These are phyloP conservation scores for Fonsecaea pedrosoi DNA, from an alignment of 2,329 filamentous ascomycete species.

Conservation along the genomic window DNA sequence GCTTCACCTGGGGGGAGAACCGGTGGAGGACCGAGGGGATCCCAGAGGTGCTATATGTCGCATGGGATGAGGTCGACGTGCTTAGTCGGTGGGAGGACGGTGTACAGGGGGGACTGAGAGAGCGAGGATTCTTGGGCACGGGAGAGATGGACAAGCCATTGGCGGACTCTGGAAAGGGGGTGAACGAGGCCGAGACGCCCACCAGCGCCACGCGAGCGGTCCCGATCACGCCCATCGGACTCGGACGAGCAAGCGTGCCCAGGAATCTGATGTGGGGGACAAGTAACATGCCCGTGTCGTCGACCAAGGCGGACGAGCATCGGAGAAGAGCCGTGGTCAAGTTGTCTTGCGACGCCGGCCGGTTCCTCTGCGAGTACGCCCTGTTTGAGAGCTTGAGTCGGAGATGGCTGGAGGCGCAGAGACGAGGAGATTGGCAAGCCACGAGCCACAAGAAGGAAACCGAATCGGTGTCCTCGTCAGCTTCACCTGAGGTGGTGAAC, in stretches of 20 bases:
- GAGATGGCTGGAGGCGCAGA: constrained; percentile 29
- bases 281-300: constrained; percentile 14
- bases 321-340: constrained; percentile 50
- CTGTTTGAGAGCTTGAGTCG: constrained; percentile 62
- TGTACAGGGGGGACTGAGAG: constrained; percentile 24
- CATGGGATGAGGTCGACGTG: constrained; percentile 65
- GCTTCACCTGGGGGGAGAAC: constrained; percentile 55
- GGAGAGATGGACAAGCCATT: constrained; percentile 8
- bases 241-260: background rate
- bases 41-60: constrained; percentile 61
- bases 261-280: constrained; percentile 26
- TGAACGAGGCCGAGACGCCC: background rate
- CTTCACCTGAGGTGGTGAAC: background rate
- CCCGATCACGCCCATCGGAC: background rate
- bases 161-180: background rate
- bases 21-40: constrained; percentile 60
- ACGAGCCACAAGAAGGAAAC: constrained; percentile 38
- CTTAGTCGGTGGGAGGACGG: constrained; percentile 62
- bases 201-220: background rate
- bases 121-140: constrained; percentile 24
- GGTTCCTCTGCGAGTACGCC: constrained; percentile 79
- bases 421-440: constrained; percentile 31
- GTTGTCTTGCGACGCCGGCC: constrained; percentile 73
- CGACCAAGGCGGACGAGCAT: constrained; percentile 24
- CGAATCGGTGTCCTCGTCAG: background rate